A percentile compares a stretch with the other conserved stretches of the same genome.
These are phyloP conservation scores for Talaromyces sp. DNA, from an alignment of 2,329 filamentous ascomycete genomes.

Conservation along the genomic window DNA sequence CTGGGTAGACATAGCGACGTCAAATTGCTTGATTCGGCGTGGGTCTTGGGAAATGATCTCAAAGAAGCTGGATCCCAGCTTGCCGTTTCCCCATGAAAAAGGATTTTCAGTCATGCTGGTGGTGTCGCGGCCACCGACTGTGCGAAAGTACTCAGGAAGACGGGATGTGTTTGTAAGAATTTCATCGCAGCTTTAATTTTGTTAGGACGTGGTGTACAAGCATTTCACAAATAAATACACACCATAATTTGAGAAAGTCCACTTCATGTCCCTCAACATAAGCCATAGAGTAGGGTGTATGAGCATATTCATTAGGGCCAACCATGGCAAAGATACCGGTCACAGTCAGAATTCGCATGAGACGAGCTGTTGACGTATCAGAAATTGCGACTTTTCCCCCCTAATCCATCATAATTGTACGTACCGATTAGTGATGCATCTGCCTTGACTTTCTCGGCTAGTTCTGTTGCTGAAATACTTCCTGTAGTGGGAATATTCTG, in stretches of 20 bases:
- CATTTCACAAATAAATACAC: neutral
- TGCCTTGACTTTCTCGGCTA: slow-evolving; percentile 31
- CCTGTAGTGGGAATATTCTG: slow-evolving; percentile 27
- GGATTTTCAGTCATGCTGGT: slow-evolving; percentile 25
- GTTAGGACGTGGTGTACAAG: neutral
- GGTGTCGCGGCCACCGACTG: slow-evolving; percentile 28
- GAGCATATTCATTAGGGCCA: slow-evolving; percentile 26
- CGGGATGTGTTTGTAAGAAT: slow-evolving; percentile 13
- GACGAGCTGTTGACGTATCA: slow-evolving; percentile 20
- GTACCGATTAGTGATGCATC: slow-evolving; percentile 25
- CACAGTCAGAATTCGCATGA: slow-evolving; percentile 29
- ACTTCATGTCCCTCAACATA: slow-evolving; percentile 27
- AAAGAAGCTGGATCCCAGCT: slow-evolving; percentile 28
- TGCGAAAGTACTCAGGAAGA: slow-evolving; percentile 26
- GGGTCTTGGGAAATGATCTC: slow-evolving; percentile 29
- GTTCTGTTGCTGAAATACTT: slow-evolving; percentile 19
- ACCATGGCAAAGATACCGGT: slow-evolving; percentile 28
- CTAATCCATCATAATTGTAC: neutral
- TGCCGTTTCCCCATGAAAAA: slow-evolving; percentile 28
- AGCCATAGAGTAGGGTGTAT: slow-evolving; percentile 28
- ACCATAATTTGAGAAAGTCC: slow-evolving; percentile 28
- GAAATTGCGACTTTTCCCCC: too few species aligned
- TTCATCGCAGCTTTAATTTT: slow-evolving; percentile 11
- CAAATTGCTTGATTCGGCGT: slow-evolving; percentile 23
- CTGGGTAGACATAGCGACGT: slow-evolving; percentile 25